Conservation (phyloP, 768 basidiomycete genomes). For the Lactarius hatsudake region DNA sequence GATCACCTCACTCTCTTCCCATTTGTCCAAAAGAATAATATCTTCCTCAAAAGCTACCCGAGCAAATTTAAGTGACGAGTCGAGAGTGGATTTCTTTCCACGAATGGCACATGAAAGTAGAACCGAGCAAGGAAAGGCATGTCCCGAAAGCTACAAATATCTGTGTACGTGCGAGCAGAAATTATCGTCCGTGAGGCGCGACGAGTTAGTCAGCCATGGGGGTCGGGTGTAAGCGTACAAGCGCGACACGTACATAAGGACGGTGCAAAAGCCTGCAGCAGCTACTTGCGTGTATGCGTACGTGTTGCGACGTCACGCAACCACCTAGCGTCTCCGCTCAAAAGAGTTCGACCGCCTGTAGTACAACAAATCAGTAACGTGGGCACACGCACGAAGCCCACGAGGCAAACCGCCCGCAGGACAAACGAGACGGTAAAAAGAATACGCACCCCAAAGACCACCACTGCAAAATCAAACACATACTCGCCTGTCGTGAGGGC, state of each 20-base stretch:
- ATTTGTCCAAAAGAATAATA: neutral
- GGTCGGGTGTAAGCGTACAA: neutral
- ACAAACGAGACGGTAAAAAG: neutral
- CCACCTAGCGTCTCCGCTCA: constrained; percentile 50
- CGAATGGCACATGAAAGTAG: neutral
- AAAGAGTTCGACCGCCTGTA: constrained; percentile 73
- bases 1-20: constrained; percentile 12
- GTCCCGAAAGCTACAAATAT: neutral
- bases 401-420: neutral
- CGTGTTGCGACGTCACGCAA: neutral
- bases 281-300: neutral
- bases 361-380: neutral
- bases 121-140: neutral
- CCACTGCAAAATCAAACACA: constrained; percentile 81
- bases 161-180: neutral
- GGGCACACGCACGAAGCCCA: constrained; percentile 4
- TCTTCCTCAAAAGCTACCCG: neutral
- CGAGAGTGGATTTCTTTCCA: neutral
- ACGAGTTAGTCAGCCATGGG: neutral
- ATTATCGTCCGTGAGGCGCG: neutral
- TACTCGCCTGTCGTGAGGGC: constrained; percentile 64
- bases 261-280: too few species aligned
- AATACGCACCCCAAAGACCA: constrained; percentile 70
- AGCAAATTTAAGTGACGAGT: neutral
- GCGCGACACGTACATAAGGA: neutral